Conservation (phyloP, 768 basidiomycete species). For the Cystobasidium ongulense region DNA sequence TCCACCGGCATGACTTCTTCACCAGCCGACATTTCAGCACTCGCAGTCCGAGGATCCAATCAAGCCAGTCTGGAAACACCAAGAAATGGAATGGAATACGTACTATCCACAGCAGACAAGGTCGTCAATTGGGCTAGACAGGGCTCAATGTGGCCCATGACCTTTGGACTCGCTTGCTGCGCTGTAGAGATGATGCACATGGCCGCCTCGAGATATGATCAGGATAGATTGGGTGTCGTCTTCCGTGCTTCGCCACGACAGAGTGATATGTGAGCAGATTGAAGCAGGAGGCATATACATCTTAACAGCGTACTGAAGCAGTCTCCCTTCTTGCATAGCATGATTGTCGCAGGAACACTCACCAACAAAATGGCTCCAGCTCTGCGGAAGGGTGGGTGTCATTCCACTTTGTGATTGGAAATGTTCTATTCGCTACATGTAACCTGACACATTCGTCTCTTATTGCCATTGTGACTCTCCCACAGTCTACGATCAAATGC, state of each 20-base stretch:
- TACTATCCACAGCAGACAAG: conserved; percentile 90
- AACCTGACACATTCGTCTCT: too few relatives aligned
- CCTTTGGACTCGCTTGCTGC: conserved; percentile 94
- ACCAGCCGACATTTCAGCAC: conserved; percentile 39
- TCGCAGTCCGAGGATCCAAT: conserved; percentile 71
- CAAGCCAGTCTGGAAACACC: conserved; percentile 81
- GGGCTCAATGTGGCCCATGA: conserved; percentile 98
- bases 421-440: not conserved
- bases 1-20: not conserved
- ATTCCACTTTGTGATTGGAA: not conserved
- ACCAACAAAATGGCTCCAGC: conserved; percentile 99
- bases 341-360: conserved; percentile 98
- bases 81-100: conserved; percentile 93
- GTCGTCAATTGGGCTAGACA: conserved; percentile 95
- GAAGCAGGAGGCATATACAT: not conserved
- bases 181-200: conserved; percentile 99
- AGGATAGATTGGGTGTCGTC: conserved; percentile 90
- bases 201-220: conserved; percentile 97
- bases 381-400: conserved; percentile 59
- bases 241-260: conserved; percentile 94
- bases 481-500: conserved; percentile 54
- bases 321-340: conserved; percentile 53
- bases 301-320: not conserved
- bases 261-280: conserved; percentile 38
- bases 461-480: too few relatives aligned